Evolutionary conservation across 2,329 filamentous ascomycete genomes (phyloP).

Genomic region (Exophiala sideris): DNA sequence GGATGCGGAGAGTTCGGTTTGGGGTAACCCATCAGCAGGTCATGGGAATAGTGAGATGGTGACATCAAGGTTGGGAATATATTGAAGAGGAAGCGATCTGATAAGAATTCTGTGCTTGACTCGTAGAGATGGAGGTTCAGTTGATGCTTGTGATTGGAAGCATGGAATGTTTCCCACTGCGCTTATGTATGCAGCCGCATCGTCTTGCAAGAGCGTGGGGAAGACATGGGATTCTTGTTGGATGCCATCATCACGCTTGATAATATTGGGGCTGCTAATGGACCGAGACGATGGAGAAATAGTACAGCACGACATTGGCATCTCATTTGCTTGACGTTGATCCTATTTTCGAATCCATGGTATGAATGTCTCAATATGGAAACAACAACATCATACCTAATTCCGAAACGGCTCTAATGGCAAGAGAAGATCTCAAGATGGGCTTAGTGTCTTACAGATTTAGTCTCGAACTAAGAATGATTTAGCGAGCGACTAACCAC

Average conservation of each 20-base stretch:
- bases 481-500: not conserved
- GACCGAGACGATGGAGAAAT: too few relatives aligned
- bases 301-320: too few relatives aligned
- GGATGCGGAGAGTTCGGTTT: constrained; percentile 8
- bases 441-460: not conserved
- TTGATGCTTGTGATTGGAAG: constrained; percentile 9
- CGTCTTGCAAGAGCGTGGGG: constrained; percentile 3
- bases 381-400: too few relatives aligned
- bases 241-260: too few relatives aligned
- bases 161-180: not conserved
- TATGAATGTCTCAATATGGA: too few relatives aligned
- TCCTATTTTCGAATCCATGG: not conserved
- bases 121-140: not conserved
- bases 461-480: not conserved
- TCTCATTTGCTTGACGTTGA: too few relatives aligned
- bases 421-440: not conserved
- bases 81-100: constrained; percentile 1
- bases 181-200: constrained; percentile 5
- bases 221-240: not conserved
- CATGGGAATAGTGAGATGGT: constrained; percentile 2
- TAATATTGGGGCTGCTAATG: too few relatives aligned
- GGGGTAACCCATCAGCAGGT: not conserved
- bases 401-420: not conserved
- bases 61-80: not conserved
- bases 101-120: constrained; percentile 1